phyloP scores from a whole-genome alignment of 192 early-diverging fungal genomes.

The Chytriomyces sp. region DNA sequence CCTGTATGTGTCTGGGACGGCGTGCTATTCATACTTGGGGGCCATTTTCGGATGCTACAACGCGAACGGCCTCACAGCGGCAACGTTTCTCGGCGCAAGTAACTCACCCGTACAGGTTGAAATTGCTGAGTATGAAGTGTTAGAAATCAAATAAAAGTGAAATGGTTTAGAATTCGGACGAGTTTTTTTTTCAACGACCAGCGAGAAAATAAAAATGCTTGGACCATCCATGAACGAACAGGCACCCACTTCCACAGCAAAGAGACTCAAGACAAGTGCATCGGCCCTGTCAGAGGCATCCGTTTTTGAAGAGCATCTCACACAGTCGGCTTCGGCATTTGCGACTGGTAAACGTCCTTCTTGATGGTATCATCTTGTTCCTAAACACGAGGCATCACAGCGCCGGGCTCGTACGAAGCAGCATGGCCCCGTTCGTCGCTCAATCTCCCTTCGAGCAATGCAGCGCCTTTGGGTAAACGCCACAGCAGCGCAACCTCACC shows the following conservation, averaged over 20 bases:
- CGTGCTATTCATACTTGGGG: neutral
- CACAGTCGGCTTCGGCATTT: neutral
- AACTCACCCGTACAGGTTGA: neutral
- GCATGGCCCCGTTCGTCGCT: neutral
- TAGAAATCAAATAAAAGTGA: neutral
- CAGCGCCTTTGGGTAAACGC: neutral
- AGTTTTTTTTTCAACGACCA: neutral
- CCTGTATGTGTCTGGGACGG: neutral
- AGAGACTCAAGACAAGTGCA: neutral
- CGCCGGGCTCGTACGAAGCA: neutral
- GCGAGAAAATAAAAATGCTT: neutral
- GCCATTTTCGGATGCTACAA: neutral
- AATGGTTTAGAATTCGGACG: neutral
- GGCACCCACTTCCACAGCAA: neutral
- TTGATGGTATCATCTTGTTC: no score
- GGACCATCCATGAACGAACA: neutral
- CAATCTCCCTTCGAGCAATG: neutral
- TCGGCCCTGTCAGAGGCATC: neutral
- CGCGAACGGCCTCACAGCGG: neutral
- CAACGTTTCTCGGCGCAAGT: neutral
- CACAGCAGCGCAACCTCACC: neutral
- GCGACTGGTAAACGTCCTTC: no score
- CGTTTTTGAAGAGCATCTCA: neutral
- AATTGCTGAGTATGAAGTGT: neutral
- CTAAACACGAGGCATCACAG: no score